Percentiles rank a stretch among this genome's conserved stretches.
Conservation (phyloP, 2,329 filamentous ascomycete species). For the Coniochaeta pulveracea region DNA sequence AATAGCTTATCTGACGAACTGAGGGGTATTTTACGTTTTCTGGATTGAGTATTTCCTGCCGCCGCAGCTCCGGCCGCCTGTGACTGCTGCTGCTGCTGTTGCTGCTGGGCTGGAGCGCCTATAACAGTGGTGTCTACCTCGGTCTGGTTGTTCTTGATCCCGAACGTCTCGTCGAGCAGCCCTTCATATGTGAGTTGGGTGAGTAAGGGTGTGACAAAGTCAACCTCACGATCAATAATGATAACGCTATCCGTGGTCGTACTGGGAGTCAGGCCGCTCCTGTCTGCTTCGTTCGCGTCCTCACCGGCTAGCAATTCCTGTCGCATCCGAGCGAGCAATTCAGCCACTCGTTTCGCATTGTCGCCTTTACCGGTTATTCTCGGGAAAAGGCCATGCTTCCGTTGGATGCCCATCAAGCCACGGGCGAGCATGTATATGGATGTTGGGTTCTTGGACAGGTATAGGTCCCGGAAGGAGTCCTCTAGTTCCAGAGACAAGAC, state of each 20-base stretch:
- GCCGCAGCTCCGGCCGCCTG: conserved; percentile 44
- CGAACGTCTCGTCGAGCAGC: conserved; percentile 85
- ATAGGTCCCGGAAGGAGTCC: conserved; percentile 76
- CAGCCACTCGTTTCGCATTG: conserved; percentile 78
- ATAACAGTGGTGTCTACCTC: conserved; percentile 88
- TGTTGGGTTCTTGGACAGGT: conserved; percentile 81
- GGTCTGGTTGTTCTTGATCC: conserved; percentile 83
- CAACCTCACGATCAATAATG: conserved; percentile 89
- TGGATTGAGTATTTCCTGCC: conserved; percentile 41
- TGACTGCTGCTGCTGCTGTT: conserved; percentile 27
- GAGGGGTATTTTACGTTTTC: conserved; percentile 79
- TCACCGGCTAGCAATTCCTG: conserved; percentile 79
- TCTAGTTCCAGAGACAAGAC: conserved; percentile 84
- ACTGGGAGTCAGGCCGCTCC: conserved; percentile 69
- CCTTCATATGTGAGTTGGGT: conserved; percentile 97
- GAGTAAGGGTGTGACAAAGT: conserved; percentile 82
- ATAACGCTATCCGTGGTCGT: conserved; percentile 82
- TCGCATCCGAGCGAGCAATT: conserved; percentile 81
- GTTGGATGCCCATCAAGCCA: conserved; percentile 89
- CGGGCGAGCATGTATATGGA: conserved; percentile 81
- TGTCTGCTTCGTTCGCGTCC: conserved; percentile 49
- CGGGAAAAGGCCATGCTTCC: conserved; percentile 85
- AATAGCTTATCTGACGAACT: conserved; percentile 87
- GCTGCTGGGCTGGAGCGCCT: conserved; percentile 52
- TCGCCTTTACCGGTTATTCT: conserved; percentile 93